These are phyloP conservation scores for Fusarium nisikadoi DNA, from an alignment of 2,329 filamentous ascomycete species.

Conservation along the genomic window DNA sequence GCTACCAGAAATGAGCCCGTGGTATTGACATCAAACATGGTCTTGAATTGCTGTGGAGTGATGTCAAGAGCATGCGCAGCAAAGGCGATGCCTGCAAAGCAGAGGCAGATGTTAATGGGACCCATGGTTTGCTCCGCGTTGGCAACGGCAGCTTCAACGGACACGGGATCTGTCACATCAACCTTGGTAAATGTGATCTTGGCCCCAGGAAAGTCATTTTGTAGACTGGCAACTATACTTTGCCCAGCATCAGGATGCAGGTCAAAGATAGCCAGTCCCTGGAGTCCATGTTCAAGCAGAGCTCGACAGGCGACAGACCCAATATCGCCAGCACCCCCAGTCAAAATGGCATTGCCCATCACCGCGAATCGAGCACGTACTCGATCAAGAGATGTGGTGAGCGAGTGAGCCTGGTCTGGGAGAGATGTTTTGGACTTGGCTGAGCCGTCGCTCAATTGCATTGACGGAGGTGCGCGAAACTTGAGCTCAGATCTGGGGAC, in stretches of 20 bases:
- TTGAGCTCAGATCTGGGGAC: constrained; percentile 15
- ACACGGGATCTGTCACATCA: constrained; percentile 6
- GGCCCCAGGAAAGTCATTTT: background rate
- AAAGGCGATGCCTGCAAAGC: constrained; percentile 25
- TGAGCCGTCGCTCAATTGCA: constrained; percentile 20
- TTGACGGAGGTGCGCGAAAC: constrained; percentile 9
- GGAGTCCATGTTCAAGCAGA: constrained; percentile 9
- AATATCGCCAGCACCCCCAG: constrained; percentile 13
- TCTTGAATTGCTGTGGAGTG: constrained; percentile 67
- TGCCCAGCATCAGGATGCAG: constrained; percentile 4
- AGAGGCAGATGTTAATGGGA: constrained; percentile 5
- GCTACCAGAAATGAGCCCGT: constrained; percentile 77
- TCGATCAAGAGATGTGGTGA: background rate
- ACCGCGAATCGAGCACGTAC: background rate
- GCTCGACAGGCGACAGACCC: constrained; percentile 7
- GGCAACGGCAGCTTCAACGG: background rate
- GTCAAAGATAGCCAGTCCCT: constrained; percentile 12
- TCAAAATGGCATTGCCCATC: constrained; percentile 2
- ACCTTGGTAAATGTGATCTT: constrained; percentile 2
- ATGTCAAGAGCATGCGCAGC: constrained; percentile 69
- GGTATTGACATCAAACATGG: constrained; percentile 77
- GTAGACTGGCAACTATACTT: background rate
- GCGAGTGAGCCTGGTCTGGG: accelerated
- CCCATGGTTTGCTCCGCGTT: background rate
- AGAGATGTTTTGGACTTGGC: background rate